Evolutionary conservation across 495 filamentous ascomycete species (phyloP), one percentile per base, ranked within the genome.

Genomic region (Hyaloscypha hepaticicola): DNA sequence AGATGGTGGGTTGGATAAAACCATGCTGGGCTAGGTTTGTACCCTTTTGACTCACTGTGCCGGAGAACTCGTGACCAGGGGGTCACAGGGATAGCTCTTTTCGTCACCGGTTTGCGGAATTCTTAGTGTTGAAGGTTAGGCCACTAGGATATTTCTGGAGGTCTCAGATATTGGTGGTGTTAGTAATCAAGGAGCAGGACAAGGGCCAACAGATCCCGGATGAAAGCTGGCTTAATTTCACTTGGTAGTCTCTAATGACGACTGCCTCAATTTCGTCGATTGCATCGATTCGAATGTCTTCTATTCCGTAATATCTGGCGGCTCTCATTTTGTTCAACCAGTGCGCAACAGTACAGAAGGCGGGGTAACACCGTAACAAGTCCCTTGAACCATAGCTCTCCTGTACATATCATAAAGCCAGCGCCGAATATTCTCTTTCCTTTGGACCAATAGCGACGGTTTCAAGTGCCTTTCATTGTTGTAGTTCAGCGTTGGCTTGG

Each of bases 31-130:
- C 87, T 86, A 2, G 78, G 68, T 61, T 82, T 78, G 63, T 83
- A 75, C 24, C 76, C 75, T 6, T 74, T 73, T 5, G n/a, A 88
- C 79, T 4, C 75, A 89, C 75, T 0, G 74, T 77, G 6, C 85
- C 87, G 48, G 77, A 81, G 72, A 88, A 86, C 63, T 88, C 86
- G 66, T 89, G 86, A 22, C 87, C 87, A 29, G 88, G 75, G n/a
- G 0, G 82, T 85, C 7, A 87, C 69, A 4, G 86, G 87, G 12
- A 84, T 75, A 33, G 76, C 76, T 58, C 80, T 81, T 28, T 80
- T 78, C 6, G 86, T 88, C 38, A 88, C 76, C 0, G 82, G 80
- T 71, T n/a, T 89, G 87, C 1, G 84, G 85, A 14, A 71, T 74
- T 9, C 74, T 77, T 6, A 85, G 86, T n/a, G 82, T 78, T n/a